Evolutionary conservation across 805 yeast species (phyloP).

Genomic region (Spencermartinsiella europaea): DNA sequence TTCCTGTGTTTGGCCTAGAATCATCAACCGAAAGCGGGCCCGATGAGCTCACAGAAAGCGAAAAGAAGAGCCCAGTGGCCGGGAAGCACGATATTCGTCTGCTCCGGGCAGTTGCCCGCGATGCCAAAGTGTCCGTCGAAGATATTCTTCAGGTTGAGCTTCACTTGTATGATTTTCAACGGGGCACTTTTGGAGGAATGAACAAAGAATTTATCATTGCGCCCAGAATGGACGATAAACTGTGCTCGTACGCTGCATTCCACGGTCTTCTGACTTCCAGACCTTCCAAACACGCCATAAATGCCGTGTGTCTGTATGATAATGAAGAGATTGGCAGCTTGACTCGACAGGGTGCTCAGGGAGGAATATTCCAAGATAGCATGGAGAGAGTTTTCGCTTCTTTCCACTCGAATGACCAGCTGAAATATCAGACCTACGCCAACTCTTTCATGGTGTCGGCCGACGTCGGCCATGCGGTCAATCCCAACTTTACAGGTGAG

Average conservation of each 20-base stretch:
- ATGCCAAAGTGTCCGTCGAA: slow-evolving; percentile 53
- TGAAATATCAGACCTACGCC: slow-evolving; percentile 48
- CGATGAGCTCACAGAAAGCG: slow-evolving; percentile 42
- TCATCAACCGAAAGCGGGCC: slow-evolving; percentile 34
- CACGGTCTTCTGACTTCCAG: slow-evolving; percentile 48
- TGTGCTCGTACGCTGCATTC: slow-evolving; percentile 72
- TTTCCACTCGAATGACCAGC: slow-evolving; percentile 28
- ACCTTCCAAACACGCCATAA: slow-evolving; percentile 32
- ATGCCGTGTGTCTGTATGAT: slow-evolving; percentile 64
- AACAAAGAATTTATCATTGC: slow-evolving; percentile 71
- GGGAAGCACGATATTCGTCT: slow-evolving; percentile 65
- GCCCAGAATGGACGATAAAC: slow-evolving; percentile 81
- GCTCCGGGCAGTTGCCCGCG: slow-evolving; percentile 61
- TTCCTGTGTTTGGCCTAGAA: slow-evolving; percentile 63
- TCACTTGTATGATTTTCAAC: slow-evolving; percentile 77
- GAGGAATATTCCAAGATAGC: slow-evolving; percentile 64
- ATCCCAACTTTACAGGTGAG: slow-evolving; percentile 57
- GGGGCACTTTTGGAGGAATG: slow-evolving; percentile 73
- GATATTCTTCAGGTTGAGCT: slow-evolving; percentile 68
- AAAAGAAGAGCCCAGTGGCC: slow-evolving; percentile 61
- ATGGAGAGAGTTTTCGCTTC: slow-evolving; percentile 41
- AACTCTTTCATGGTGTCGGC: slow-evolving; percentile 78
- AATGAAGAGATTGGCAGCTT: slow-evolving; percentile 83
- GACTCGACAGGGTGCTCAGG: slow-evolving; percentile 76
- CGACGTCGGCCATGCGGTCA: slow-evolving; percentile 76